phyloP scores from a whole-genome alignment of 192 early-diverging fungal species.

The Dissophora ornata region DNA sequence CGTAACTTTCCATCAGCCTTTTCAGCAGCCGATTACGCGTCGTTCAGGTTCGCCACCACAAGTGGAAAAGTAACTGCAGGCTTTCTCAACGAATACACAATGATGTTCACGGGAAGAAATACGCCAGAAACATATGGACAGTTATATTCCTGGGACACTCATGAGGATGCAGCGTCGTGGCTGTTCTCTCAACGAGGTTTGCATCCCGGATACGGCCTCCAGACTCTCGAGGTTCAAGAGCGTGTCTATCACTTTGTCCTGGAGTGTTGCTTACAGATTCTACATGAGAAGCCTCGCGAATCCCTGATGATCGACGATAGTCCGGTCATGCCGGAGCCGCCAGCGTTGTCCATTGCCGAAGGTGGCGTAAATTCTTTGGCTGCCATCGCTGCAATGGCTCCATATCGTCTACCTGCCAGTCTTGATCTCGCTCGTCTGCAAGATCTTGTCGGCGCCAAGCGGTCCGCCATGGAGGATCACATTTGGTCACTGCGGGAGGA shows the following conservation, averaged over 20 bases:
- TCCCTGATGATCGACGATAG: slow-evolving; percentile 14
- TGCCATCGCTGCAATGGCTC: slow-evolving; percentile 21
- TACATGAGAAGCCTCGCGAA: slow-evolving; percentile 27
- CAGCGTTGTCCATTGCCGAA: slow-evolving; percentile 30
- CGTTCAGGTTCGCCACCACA: slow-evolving; percentile 33
- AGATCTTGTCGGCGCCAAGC: slow-evolving; percentile 30
- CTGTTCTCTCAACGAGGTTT: slow-evolving; percentile 14
- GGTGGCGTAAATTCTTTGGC: slow-evolving; percentile 9
- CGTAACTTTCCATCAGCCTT: slow-evolving; percentile 41
- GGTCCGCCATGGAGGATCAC: slow-evolving; percentile 34
- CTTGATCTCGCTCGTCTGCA: slow-evolving; percentile 24
- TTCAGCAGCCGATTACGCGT: slow-evolving; percentile 25
- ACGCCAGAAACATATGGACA: slow-evolving; percentile 33
- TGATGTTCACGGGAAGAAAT: slow-evolving; percentile 44
- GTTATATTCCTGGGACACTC: slow-evolving; percentile 27
- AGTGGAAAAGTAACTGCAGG: slow-evolving; percentile 23
- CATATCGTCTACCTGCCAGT: slow-evolving; percentile 24
- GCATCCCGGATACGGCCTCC: slow-evolving; percentile 22
- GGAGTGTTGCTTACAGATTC: slow-evolving; percentile 34
- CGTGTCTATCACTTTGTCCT: slow-evolving; percentile 32
- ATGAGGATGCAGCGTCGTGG: slow-evolving; percentile 26
- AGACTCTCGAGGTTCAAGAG: slow-evolving; percentile 37
- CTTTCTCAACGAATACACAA: slow-evolving; percentile 33
- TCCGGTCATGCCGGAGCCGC: slow-evolving; percentile 28
- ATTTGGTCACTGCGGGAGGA: slow-evolving; percentile 43